Conservation (phyloP, 2,329 filamentous ascomycete genomes). For the Phaeosphaeria sp. region DNA sequence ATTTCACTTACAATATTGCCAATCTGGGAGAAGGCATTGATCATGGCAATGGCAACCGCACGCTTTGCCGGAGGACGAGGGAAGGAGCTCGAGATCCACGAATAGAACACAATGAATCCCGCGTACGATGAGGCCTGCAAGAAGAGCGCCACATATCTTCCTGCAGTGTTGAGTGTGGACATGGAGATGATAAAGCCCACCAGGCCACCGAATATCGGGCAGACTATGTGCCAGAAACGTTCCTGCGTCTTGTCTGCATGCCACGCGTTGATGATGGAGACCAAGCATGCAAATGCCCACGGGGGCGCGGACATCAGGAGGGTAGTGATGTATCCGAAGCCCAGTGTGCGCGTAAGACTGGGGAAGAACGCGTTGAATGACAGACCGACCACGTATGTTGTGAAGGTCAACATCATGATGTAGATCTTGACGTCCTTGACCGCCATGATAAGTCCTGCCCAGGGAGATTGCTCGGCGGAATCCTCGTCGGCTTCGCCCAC, state of each 20-base stretch:
- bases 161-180: conserved; percentile 38
- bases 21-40: conserved; percentile 59
- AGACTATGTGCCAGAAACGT: conserved; percentile 60
- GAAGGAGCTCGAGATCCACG: conserved; percentile 45
- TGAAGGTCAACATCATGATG: conserved; percentile 68
- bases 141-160: conserved; percentile 44
- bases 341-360: conserved; percentile 48
- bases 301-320: conserved; percentile 56
- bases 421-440: conserved; percentile 69
- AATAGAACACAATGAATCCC: conserved; percentile 48
- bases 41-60: conserved; percentile 66
- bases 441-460: conserved; percentile 65
- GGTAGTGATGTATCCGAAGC: conserved; percentile 48
- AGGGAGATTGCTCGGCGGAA: conserved; percentile 55
- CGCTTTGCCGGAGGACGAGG: conserved; percentile 67
- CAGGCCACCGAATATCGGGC: conserved; percentile 51
- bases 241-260: conserved; percentile 60
- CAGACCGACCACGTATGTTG: conserved; percentile 65
- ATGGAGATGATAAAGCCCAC: conserved; percentile 53
- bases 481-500: conserved; percentile 56
- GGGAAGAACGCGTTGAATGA: conserved; percentile 48
- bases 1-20: conserved; percentile 18
- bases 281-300: conserved; percentile 55
- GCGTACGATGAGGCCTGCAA: conserved; percentile 50
- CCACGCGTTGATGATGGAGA: conserved; percentile 59